phyloP scores from a whole-genome alignment of 305 asterid genomes.

The Fraxinus sp. region DNA sequence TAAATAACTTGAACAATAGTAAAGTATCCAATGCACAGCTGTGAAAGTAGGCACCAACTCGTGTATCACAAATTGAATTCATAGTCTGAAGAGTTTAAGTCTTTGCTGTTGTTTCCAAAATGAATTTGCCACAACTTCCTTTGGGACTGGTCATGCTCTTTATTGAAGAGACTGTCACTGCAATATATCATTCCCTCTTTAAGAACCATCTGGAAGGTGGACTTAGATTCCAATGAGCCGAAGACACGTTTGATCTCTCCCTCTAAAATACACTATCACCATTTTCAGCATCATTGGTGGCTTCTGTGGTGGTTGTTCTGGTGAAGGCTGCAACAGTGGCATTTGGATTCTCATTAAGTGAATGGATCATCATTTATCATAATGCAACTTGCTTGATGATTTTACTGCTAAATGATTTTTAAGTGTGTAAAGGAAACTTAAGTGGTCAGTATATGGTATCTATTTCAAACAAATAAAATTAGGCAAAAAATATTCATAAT shows the following conservation, averaged over 20 bases:
- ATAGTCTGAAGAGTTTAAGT: not conserved
- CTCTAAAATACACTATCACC: not conserved
- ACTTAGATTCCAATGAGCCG: not conserved
- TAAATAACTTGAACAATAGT: not conserved
- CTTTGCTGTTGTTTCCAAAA: not conserved
- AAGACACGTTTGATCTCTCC: not conserved
- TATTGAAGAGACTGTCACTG: not conserved
- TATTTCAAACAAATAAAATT: not conserved
- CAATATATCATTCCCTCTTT: not conserved
- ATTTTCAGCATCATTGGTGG: not conserved
- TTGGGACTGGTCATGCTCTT: not conserved
- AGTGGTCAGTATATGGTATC: not conserved
- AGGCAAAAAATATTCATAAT: not conserved
- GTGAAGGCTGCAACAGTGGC: slow-evolving; percentile 1
- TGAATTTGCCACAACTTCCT: not conserved
- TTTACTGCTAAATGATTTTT: not conserved
- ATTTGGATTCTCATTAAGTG: not conserved
- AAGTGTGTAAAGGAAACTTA: not conserved
- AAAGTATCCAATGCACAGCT: not conserved
- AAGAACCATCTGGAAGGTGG: not conserved
- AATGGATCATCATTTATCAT: not conserved
- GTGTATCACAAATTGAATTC: not conserved
- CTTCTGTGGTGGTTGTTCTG: not conserved
- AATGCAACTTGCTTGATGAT: not conserved
- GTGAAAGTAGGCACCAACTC: not conserved